Conservation (phyloP, 1,284 basidiomycete species). For the Fomitiporia mediterranea region DNA sequence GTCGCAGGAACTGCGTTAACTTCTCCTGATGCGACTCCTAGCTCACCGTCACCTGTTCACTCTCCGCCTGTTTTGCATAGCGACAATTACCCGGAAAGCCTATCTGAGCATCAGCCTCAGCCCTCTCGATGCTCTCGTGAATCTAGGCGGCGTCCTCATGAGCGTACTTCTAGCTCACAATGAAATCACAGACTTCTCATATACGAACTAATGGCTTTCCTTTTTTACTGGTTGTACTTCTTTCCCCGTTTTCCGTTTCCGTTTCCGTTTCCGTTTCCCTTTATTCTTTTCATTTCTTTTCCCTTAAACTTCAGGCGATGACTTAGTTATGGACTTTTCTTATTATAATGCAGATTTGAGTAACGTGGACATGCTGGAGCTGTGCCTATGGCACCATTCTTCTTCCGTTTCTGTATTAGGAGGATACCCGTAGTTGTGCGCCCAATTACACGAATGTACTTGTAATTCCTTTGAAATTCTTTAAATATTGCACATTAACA, state of each 20-base stretch:
- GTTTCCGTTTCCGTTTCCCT: too few relatives aligned
- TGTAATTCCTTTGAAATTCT: background rate
- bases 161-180: background rate
- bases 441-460: background rate
- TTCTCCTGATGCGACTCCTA: conserved; percentile 4
- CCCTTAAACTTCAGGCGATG: background rate
- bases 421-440: background rate
- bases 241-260: background rate
- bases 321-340: background rate
- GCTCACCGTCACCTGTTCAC: conserved; percentile 2
- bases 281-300: background rate
- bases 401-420: background rate
- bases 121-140: background rate
- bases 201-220: background rate
- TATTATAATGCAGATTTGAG: background rate
- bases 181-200: background rate
- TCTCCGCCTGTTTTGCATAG: background rate
- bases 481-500: too few relatives aligned
- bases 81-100: background rate
- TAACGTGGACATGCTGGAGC: too few relatives aligned
- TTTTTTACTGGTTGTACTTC: background rate
- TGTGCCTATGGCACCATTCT: background rate
- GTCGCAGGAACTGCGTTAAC: conserved; percentile 2
- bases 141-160: background rate
- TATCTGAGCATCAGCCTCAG: background rate